Base-by-base conservation (phyloP, 2,329 filamentous ascomycete genomes). In the Xylaria sp. region DNA sequence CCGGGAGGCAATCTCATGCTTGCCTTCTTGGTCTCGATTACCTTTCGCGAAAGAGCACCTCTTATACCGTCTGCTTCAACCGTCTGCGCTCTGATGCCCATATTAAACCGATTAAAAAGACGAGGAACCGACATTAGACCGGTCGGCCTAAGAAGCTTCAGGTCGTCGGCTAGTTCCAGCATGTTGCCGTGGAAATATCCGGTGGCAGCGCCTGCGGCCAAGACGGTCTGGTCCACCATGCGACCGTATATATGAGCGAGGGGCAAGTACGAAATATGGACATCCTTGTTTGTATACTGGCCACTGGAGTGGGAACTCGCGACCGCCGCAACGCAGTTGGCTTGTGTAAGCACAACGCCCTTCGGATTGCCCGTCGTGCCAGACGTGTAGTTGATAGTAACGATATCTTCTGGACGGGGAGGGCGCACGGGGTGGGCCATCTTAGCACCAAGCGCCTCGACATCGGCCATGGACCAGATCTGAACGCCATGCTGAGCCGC, bases 121-220 rank as follows among this genome's bases (percentile, higher is more conserved):
- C 94, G 86, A 0, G 94, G 94, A 1, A 99, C 94, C 16, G 91
- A 96, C 64, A 89, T 86, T 72, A 99, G 91, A 9, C 82, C 82
- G 11, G 89, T 94, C 0, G 94, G 94, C 54, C 86, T 85, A 52
- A 99, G 79, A 38, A 91, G 72, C 78, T 97, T 96, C 75, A 99
- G 74, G 69, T 99, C 94, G 54, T 99, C 94, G 1, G 95, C 86
- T 17, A 99, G 78, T 60, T 90, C 89, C 11, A 89, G 70, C 58
- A 97, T 88, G 68, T 97, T 91, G 50, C 94, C 94, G 64, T 94
- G 91, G 82, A 97, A 99, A 73, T 93, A 99, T 11, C 93, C 94
- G 64, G 97, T 86, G 7, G 84, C 77, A 29, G 84, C 84, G 50
- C 91, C 92, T 48, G 84, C 80, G 66, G 88, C 84, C 16, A 97